A percentile compares a stretch with the other conserved stretches of the same genome.
phyloP scores from a whole-genome alignment of 2,329 filamentous ascomycete species.

The Colletotrichum lentis region DNA sequence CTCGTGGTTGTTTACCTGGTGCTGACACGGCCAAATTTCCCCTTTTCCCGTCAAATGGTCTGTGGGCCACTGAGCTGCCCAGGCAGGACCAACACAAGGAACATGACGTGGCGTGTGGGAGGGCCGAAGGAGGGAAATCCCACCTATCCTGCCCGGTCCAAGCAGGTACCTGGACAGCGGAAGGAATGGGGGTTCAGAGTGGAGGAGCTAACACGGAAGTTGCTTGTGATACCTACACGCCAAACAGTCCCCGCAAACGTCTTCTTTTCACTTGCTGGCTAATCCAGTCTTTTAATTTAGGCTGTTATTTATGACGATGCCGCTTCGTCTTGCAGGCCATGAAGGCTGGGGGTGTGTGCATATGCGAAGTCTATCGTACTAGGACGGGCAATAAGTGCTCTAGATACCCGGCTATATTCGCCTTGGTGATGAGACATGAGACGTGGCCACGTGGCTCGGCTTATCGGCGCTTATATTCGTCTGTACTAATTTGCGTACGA shows the following conservation, averaged over 20 bases:
- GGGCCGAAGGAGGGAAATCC: background rate
- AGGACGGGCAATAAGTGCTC: background rate
- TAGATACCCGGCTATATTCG: background rate
- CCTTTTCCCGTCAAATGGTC: constrained; percentile 4
- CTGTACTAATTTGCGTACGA: no score
- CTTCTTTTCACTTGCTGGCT: background rate
- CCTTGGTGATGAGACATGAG: background rate
- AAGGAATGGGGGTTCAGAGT: background rate
- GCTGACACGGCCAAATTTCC: background rate
- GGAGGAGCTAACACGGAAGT: background rate
- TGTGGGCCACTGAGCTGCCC: background rate
- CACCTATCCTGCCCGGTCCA: constrained; percentile 14
- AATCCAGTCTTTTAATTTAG: constrained; percentile 2
- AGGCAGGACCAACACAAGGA: background rate
- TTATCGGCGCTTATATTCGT: background rate
- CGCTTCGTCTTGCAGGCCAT: background rate
- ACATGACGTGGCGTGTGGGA: background rate
- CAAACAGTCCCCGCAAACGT: background rate
- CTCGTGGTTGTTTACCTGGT: background rate
- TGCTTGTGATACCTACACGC: background rate
- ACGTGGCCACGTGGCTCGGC: background rate
- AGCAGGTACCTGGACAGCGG: background rate
- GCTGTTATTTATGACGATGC: background rate
- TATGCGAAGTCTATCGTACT: background rate
- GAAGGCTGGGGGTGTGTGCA: constrained; percentile 5